Evolutionary conservation across 1,284 basidiomycete genomes (phyloP), one percentile per base, ranked within the genome.

Genomic region (Wallemia ichthyophaga): DNA sequence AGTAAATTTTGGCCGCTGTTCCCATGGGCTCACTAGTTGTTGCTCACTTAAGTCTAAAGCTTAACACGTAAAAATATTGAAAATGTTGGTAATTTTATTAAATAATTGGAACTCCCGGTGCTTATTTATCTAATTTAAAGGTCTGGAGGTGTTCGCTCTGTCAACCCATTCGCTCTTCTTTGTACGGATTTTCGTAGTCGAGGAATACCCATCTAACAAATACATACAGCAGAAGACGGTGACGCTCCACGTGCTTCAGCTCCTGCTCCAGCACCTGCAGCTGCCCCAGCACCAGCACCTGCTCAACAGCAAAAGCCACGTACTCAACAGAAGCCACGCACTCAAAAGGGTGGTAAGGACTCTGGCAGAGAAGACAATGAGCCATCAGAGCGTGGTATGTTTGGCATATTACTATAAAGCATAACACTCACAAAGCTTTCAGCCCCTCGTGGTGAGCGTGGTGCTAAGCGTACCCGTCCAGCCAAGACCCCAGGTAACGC

Each of bases 401-500:
- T 11, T 11, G 17, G 28, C n/a, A n/a, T n/a, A n/a, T n/a, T n/a
- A n/a, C n/a, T n/a, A n/a, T n/a, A n/a, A n/a, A n/a, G n/a, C n/a
- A n/a, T n/a, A n/a, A n/a, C n/a, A n/a, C n/a, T n/a, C n/a, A n/a
- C n/a, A n/a, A n/a, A n/a, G n/a, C n/a, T 27, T 24, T 25, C 25
- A 56, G 55, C 27, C n/a, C 55, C 55, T 56, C 55, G 55, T 27
- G 55, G 55, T 27, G 55, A 56, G 25, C 55, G 55, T 27, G 55
- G 55, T 27, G 25, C 55, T 27, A 56, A 56, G 55, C 24, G 55
- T 21, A 7, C 55, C 7, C 55, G 63, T 60, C 63, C 61, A 54
- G 58, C 61, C 59, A 69, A 72, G 61, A 75, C 77, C 59, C 69
- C 71, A 62, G 75, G 73, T 61, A 65, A 69, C 61, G 71, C 73